Base-by-base conservation (phyloP, 352 stramenopile species). In the Phytophthora kernoviae region DNA sequence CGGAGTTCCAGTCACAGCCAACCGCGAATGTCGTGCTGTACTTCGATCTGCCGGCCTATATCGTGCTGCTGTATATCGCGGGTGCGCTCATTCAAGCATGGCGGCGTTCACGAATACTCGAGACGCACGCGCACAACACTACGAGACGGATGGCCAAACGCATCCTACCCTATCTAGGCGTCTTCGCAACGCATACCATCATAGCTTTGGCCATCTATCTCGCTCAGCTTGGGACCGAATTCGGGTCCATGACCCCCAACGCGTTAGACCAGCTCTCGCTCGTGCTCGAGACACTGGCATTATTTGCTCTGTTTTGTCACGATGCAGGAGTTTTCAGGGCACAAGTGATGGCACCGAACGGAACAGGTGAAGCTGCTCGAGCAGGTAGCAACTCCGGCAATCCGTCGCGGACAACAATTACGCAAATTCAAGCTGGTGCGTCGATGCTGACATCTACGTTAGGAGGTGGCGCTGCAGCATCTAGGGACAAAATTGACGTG, bases 61-160 rank as follows among this genome's bases (percentile, higher is more conserved):
- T 83, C 11, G 81, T 88, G 34, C 54, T 93, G 34, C 41, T 90
- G 15, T 94, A 94, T 64, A 88, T 93, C 44, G 58, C 62, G 0
- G 54, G 62, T 4, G 75, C 81, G 11, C 62, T 94, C 14, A 68
- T 84, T 41, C 55, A 90, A 40, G 80, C 81, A 39, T 90, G 86
- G 81, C 70, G 76, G 7, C 87, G 87, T 18, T 89, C 81, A 7
- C 74, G 86, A 0, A 70, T 84, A 5, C 81, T 94, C 17, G 86
- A 94, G 62, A 81, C 72, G 1, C 84, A 90, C 37, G 86, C 86
- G 5, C 86, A 94, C 57, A 74, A 73, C 10, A 92, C 86, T 17
- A 94, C 86, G 30, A 70, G 81, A 8, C 70, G 72, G 45, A 94
- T 94, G 86, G 82, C 86, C n/a, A 90, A 92, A 58, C 81, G 84